Base-by-base conservation (phyloP, 2,329 filamentous ascomycete species). In the Aciculosporium take region DNA sequence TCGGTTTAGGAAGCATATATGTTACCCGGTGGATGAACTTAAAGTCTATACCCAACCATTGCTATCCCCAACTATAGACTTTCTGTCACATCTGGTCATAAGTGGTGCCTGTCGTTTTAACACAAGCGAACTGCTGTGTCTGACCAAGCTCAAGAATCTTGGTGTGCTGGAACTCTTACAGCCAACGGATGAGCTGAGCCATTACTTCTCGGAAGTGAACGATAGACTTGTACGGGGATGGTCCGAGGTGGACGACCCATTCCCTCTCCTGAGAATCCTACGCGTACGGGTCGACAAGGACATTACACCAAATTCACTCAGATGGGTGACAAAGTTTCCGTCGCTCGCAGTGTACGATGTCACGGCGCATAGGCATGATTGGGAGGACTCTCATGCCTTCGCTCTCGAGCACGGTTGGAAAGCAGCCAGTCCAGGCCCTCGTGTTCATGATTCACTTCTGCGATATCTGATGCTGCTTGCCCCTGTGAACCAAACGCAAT, bases 181-280 rank as follows among this genome's bases (percentile, higher is more conserved):
- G 44, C 61, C 62, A 1, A 47, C 51, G 1, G 56, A 59, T 23
- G 48, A 53, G 29, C 34, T 53, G 18, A 41, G 46, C 4, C 44
- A 45, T 21, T 40, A 45, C 21, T 64, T 64, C 25, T 63, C 63
- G 6, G 53, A 56, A 3, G 49, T 71, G 5, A 66, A 49, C 30
- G 68, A 74, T 46, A 57, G 65, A 6, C 55, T 73, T 3, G 42
- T 73, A 17, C 58, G 62, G 27, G 63, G 62, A 18, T 73, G 69
- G 68, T 59, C 62, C 1, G 57, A 62, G 35, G 54, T 55, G 28
- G 46, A 55, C 1, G 49, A 59, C 7, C 59, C 67, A 0, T 74
- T 74, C 28, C 68, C 68, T 0, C 34, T 62, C 4, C 57, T 74
- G 32, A 59, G 69, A 4, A 53, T 72, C 13, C 50, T 74, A 32